These are phyloP conservation scores for Trichoderma gracile DNA, from an alignment of 2,329 filamentous ascomycete species.

Conservation along the genomic window DNA sequence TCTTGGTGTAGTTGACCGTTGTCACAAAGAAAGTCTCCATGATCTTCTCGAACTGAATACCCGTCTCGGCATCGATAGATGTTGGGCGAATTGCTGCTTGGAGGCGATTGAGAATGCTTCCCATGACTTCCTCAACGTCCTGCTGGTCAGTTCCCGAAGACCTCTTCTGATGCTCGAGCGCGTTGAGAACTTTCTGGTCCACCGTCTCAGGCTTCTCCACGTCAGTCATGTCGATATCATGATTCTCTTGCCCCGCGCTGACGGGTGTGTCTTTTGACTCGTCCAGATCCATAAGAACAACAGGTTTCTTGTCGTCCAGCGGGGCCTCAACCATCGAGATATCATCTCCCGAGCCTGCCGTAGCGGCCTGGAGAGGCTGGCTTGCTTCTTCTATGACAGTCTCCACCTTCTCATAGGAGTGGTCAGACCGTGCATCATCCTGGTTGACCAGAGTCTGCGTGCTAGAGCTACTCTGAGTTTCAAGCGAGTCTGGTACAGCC, in stretches of 20 bases:
- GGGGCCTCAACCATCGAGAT: constrained; percentile 30
- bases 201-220: constrained; percentile 41
- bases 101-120: constrained; percentile 86
- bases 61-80: constrained; percentile 60
- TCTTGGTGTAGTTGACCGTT: constrained; percentile 60
- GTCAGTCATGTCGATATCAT: constrained; percentile 37
- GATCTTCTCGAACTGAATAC: constrained; percentile 78
- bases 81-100: constrained; percentile 80
- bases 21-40: constrained; percentile 69
- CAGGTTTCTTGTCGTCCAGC: constrained; percentile 1
- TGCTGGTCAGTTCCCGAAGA: constrained; percentile 70
- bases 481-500: constrained; percentile 35
- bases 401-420: constrained; percentile 41
- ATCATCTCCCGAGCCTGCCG: constrained; percentile 25
- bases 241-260: constrained; percentile 20
- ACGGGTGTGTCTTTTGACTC: background rate
- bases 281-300: background rate
- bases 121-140: constrained; percentile 94
- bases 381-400: constrained; percentile 29
- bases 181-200: constrained; percentile 49
- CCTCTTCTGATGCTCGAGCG: constrained; percentile 48
- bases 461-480: constrained; percentile 51
- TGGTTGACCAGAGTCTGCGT: constrained; percentile 55
- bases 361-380: constrained; percentile 7
- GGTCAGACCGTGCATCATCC: constrained; percentile 41